These are phyloP conservation scores for Stramenopiles sp. DNA, from an alignment of 352 stramenopile genomes.

Conservation along the genomic window DNA sequence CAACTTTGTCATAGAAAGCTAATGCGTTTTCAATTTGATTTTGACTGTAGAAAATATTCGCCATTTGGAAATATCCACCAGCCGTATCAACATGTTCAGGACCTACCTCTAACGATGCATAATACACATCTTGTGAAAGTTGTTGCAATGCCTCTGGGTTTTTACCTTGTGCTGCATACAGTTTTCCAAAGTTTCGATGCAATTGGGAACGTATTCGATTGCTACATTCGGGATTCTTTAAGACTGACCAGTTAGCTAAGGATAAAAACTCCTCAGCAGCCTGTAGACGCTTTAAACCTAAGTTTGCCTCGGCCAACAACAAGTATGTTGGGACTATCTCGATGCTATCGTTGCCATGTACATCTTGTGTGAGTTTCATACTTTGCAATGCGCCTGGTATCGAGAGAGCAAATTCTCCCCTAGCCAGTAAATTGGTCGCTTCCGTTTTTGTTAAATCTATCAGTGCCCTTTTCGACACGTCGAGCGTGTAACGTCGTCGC, in stretches of 20 bases:
- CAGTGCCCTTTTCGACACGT: conserved; percentile 34
- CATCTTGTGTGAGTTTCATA: conserved; percentile 31
- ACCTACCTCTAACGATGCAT: conserved; percentile 28
- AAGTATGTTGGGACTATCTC: conserved; percentile 37
- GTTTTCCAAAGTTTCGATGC: conserved; percentile 39
- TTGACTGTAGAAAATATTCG: conserved; percentile 37
- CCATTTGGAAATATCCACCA: conserved; percentile 36
- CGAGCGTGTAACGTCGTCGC: conserved; percentile 33
- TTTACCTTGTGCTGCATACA: conserved; percentile 36
- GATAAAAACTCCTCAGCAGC: conserved; percentile 35
- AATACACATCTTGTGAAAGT: conserved; percentile 37
- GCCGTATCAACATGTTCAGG: conserved; percentile 38
- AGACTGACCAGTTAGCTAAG: conserved; percentile 36
- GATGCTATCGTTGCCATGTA: conserved; percentile 31
- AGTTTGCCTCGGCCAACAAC: conserved; percentile 32
- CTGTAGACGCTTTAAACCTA: conserved; percentile 25
- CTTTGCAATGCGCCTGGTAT: conserved; percentile 33
- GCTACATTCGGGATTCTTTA: conserved; percentile 33
- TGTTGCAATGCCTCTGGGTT: conserved; percentile 31
- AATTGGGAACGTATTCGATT: conserved; percentile 29
- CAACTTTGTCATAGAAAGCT: conserved; percentile 37
- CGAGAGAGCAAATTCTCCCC: conserved; percentile 31
- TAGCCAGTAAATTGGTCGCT: conserved; percentile 32
- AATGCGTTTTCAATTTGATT: conserved; percentile 30
- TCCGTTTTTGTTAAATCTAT: conserved; percentile 37